phyloP scores from a whole-genome alignment of 208 protist species.

The Porcisia hertigi region DNA sequence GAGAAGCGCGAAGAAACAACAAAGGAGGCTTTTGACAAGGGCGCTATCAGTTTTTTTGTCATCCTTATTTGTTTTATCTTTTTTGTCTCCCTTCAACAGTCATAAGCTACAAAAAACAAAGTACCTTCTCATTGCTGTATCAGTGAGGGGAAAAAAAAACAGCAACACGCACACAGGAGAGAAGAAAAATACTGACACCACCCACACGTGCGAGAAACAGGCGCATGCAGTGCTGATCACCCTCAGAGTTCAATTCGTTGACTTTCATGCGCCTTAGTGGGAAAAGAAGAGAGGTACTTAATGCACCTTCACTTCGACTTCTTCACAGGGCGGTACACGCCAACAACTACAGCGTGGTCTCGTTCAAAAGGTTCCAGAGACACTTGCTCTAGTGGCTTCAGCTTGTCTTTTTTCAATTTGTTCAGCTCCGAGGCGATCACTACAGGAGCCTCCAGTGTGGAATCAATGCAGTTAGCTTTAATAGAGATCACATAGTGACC shows the following conservation, averaged over 20 bases:
- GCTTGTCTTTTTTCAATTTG: constrained; percentile 96
- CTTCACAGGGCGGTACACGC: constrained; percentile 87
- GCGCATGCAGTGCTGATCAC: neutral
- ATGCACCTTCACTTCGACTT: constrained; percentile 41
- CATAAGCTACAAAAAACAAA: neutral
- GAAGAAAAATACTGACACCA: constrained; percentile 3
- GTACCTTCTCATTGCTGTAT: neutral
- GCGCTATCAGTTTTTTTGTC: neutral
- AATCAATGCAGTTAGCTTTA: constrained; percentile 99
- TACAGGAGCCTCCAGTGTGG: constrained; percentile 95
- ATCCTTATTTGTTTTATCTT: neutral
- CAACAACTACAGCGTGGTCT: constrained; percentile 99
- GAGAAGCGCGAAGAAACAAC: neutral
- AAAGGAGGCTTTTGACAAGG: neutral
- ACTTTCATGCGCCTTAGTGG: neutral
- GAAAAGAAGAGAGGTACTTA: constrained; percentile 2
- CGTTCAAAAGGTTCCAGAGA: constrained; percentile 99
- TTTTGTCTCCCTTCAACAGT: neutral
- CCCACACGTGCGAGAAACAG: neutral
- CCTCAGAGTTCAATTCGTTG: neutral
- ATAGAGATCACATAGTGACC: constrained; percentile 99
- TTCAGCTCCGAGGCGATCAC: constrained; percentile 99
- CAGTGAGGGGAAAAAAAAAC: neutral
- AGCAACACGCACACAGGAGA: too few relatives aligned
- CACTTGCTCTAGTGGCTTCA: constrained; percentile 98